A percentile compares a stretch with the other conserved stretches of the same genome.
Conservation (phyloP, 139 green algal genomes). For the Limnomonas spitsbergensis region DNA sequence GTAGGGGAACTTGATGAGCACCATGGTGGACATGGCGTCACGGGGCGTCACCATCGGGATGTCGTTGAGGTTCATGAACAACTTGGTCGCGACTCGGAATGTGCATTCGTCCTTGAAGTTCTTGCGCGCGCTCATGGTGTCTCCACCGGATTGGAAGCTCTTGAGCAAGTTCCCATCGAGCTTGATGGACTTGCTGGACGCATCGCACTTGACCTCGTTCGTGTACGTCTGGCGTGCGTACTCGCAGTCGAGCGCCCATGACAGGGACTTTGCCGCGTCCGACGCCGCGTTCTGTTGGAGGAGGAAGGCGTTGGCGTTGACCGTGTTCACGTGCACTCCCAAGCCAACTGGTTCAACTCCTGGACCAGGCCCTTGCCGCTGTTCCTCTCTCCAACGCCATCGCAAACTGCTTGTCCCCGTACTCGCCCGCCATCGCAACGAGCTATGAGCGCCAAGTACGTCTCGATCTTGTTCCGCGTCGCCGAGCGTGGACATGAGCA, state of each 20-base stretch:
- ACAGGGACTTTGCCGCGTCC: neutral
- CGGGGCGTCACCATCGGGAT: neutral
- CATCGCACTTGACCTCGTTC: neutral
- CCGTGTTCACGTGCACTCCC: neutral
- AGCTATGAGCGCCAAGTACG: too few species aligned
- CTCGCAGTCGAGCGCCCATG: neutral
- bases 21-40: neutral
- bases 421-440: too few species aligned
- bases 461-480: too few species aligned
- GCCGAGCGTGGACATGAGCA: too few species aligned
- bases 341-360: too few species aligned
- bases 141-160: conserved; percentile 6
- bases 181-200: neutral
- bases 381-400: too few species aligned
- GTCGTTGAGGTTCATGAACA: conserved; percentile 14
- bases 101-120: conserved; percentile 1
- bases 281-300: neutral
- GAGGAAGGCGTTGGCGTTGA: neutral
- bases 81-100: neutral
- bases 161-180: conserved; percentile 2
- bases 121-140: neutral
- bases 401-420: too few species aligned
- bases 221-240: neutral
- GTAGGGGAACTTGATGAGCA: too few species aligned
- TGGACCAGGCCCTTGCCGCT: too few species aligned